Base-by-base conservation (phyloP, 225 moss, liverwort and hornwort genomes). In the Asterella californica region DNA sequence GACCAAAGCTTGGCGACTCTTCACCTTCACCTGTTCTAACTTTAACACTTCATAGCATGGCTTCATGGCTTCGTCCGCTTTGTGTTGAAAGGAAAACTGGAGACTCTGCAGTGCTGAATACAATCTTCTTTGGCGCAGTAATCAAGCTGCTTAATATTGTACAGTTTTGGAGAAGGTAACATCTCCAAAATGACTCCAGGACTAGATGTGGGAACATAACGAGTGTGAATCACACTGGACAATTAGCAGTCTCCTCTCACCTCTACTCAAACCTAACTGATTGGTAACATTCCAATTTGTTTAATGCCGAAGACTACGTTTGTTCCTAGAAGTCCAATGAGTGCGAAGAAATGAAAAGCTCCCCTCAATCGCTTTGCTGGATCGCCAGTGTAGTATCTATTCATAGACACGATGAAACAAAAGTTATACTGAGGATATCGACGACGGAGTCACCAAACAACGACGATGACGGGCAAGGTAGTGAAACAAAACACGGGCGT, bases 321-420 rank as follows among this genome's bases (percentile, higher is more conserved):
- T 49, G 90, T 85, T 37, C 84, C 12, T 10, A 94, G 76, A 76
- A 94, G 83, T 79, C 94, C 92, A 75, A 81, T 78, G 6, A 87
- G 70, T 21, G 85, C 96, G 30, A 94, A 83, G 66, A 15, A 73
- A 72, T 91, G 80, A 49, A 89, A 91, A 48, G 63, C 57, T 45
- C 92, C 94, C 50, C 67, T 87, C 2, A 82, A 37, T 70, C 94
- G 90, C 63, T 94, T 96, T 0, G 52, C 72, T 22, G 92, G 90
- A 48, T 89, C 87, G 49, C 96, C 92, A 38, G 90, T 93, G 78
- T 87, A 96, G 80, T 96, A 94, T 15, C 92, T 96, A 90, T 70
- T 36, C 9, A 69, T 9, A n/a, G 15, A 10, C 10, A 59, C 25
- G 38, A n/a, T 45, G 54, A 19, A 24, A 75, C 10, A 57, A 24